Percentiles rank a stretch among this genome's conserved stretches.
Evolutionary conservation across 129 eudicot species (phyloP).

Genomic region (Solidago caesia): DNA sequence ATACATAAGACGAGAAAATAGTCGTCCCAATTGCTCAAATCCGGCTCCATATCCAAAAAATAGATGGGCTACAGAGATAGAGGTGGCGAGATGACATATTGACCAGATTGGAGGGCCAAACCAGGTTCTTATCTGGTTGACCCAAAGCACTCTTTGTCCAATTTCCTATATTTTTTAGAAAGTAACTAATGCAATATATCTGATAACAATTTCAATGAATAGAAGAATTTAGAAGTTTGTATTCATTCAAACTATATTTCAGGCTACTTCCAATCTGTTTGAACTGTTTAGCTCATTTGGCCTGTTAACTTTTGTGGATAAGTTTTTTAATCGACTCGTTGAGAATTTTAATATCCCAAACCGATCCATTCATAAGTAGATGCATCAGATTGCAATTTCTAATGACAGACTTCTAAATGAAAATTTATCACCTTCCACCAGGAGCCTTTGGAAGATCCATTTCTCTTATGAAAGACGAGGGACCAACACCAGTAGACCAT

Average conservation of each 20-base stretch:
- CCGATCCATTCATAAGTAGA: neutral
- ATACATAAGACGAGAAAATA: neutral
- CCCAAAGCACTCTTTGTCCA: too few species aligned
- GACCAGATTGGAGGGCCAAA: too few species aligned
- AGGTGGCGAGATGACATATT: too few species aligned
- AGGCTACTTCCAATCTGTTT: neutral
- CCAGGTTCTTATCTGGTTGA: too few species aligned
- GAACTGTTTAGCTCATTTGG: neutral
- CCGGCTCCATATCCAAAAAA: neutral
- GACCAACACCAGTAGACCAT: constrained; percentile 99
- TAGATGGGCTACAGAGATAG: neutral
- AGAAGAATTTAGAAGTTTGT: neutral
- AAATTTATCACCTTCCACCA: constrained; percentile 68
- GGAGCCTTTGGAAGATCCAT: constrained; percentile 80
- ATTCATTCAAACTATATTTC: neutral
- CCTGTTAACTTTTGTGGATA: neutral
- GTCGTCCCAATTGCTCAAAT: neutral
- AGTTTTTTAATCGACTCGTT: neutral
- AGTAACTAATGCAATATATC: too few species aligned
- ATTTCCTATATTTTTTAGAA: too few species aligned
- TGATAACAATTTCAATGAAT: too few species aligned
- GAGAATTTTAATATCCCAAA: neutral
- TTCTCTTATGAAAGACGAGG: constrained; percentile 67
- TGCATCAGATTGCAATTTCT: too few species aligned
- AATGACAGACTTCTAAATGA: neutral